phyloP scores from a whole-genome alignment of 139 green algal genomes.

The Haematococcus lacustris region DNA sequence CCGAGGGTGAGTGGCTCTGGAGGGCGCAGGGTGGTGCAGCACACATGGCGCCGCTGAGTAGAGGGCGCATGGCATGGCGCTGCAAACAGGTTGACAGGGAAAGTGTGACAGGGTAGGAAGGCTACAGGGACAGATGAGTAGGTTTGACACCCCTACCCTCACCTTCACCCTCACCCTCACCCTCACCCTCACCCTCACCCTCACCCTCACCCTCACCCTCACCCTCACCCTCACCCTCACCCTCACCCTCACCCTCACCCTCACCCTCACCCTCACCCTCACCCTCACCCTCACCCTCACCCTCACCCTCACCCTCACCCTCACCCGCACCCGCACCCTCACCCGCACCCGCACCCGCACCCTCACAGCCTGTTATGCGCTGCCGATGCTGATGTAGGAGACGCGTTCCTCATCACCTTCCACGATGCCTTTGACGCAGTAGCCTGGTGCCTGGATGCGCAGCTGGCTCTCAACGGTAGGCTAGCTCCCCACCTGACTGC shows the following conservation, averaged over 20 bases:
- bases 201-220: not conserved
- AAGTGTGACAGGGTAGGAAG: not conserved
- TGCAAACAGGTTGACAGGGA: not conserved
- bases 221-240: not conserved
- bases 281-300: not conserved
- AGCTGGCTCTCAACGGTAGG: conserved; percentile 37
- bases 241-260: not conserved
- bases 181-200: not conserved
- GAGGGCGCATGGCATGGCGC: conserved; percentile 1
- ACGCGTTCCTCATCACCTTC: conserved; percentile 61
- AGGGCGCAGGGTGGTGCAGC: too few species aligned
- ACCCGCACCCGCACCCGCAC: not conserved
- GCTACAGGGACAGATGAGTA: not conserved
- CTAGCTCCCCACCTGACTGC: not conserved
- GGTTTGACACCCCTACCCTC: not conserved
- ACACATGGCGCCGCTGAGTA: too few species aligned
- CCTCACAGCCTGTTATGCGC: not conserved
- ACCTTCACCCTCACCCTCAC: not conserved
- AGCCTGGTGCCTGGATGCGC: conserved; percentile 42
- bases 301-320: not conserved
- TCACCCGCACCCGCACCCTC: not conserved
- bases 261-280: not conserved
- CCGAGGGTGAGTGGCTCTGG: conserved; percentile 29
- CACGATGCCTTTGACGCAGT: conserved; percentile 52
- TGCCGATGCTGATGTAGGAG: conserved; percentile 24